phyloP scores from a whole-genome alignment of 1,284 basidiomycete species.

The Phaffia rhodozyma region DNA sequence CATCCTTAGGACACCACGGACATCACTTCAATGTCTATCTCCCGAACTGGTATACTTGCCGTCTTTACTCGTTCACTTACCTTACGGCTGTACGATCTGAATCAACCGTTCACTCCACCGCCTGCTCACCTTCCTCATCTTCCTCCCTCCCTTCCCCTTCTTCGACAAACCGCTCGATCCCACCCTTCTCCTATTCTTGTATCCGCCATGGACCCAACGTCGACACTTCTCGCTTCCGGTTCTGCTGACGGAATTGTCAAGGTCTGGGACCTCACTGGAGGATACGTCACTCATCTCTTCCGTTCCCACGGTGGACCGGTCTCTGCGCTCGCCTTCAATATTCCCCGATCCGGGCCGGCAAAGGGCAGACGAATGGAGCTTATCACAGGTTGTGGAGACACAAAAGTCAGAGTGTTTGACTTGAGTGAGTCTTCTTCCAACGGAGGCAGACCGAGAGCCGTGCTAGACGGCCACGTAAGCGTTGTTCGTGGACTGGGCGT shows the following conservation, averaged over 20 bases:
- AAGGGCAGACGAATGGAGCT: constrained; percentile 53
- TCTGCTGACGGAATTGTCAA: constrained; percentile 93
- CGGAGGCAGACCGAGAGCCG: constrained; percentile 55
- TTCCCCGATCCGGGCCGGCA: constrained; percentile 43
- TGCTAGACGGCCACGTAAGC: constrained; percentile 82
- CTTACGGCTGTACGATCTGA: constrained; percentile 39
- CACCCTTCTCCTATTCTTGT: constrained; percentile 91
- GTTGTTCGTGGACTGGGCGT: constrained; percentile 79
- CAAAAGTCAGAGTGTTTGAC: constrained; percentile 79
- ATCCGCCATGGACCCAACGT: constrained; percentile 70
- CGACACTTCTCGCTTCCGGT: constrained; percentile 82
- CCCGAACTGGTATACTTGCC: constrained; percentile 32
- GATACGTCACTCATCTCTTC: constrained; percentile 88
- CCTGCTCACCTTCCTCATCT: constrained; percentile 38
- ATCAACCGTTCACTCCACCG: constrained; percentile 19
- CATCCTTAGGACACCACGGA: constrained; percentile 39
- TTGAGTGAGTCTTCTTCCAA: constrained; percentile 45
- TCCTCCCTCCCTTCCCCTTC: constrained; percentile 44
- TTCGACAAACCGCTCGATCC: constrained; percentile 63
- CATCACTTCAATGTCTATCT: constrained; percentile 40
- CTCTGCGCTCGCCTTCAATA: constrained; percentile 74
- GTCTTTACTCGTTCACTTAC: constrained; percentile 41
- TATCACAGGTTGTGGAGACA: constrained; percentile 79
- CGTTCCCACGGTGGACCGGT: constrained; percentile 94
- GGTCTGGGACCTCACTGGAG: constrained; percentile 83